A percentile compares a stretch with the other conserved stretches of the same genome.
Conservation (phyloP, 352 stramenopile species). For the Pythium diclinum region DNA sequence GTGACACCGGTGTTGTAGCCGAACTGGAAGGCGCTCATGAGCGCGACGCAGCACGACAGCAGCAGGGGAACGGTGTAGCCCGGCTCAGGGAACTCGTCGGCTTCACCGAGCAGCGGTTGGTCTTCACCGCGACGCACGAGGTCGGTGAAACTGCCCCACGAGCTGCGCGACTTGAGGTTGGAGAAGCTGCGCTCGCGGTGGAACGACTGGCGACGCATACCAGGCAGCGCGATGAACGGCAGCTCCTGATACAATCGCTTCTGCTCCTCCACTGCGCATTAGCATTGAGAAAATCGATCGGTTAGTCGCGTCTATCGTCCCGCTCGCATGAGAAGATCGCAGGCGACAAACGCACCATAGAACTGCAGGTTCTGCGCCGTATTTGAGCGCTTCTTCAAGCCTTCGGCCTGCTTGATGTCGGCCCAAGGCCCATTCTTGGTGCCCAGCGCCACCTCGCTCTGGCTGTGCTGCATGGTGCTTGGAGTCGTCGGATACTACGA, state of each 20-base stretch:
- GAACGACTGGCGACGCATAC: conserved; percentile 45
- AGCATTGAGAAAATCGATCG: neutral
- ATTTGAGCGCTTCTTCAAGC: conserved; percentile 46
- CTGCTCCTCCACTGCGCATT: conserved; percentile 36
- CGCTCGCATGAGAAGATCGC: neutral
- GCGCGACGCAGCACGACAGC: conserved; percentile 42
- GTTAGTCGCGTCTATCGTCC: conserved; percentile 8
- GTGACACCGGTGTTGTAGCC: conserved; percentile 49
- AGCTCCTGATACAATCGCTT: conserved; percentile 46
- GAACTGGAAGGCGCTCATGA: conserved; percentile 42
- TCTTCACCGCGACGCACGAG: conserved; percentile 58
- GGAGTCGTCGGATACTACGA: neutral
- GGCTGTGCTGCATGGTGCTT: conserved; percentile 39
- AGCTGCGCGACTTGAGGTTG: conserved; percentile 43
- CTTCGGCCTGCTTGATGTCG: conserved; percentile 40
- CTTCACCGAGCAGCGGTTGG: conserved; percentile 43
- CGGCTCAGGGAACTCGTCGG: conserved; percentile 34
- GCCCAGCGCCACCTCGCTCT: conserved; percentile 43
- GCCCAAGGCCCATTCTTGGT: conserved; percentile 36
- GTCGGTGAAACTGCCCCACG: conserved; percentile 46
- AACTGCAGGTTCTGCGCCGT: conserved; percentile 48
- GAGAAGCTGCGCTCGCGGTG: conserved; percentile 46
- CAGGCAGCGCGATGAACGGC: conserved; percentile 42
- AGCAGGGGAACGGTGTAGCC: conserved; percentile 42
- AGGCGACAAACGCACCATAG: conserved; percentile 31